A percentile compares a stretch with the other conserved stretches of the same genome.
Evolutionary conservation across 768 basidiomycete species (phyloP).

Genomic region (Phlebiopsis gigantea): DNA sequence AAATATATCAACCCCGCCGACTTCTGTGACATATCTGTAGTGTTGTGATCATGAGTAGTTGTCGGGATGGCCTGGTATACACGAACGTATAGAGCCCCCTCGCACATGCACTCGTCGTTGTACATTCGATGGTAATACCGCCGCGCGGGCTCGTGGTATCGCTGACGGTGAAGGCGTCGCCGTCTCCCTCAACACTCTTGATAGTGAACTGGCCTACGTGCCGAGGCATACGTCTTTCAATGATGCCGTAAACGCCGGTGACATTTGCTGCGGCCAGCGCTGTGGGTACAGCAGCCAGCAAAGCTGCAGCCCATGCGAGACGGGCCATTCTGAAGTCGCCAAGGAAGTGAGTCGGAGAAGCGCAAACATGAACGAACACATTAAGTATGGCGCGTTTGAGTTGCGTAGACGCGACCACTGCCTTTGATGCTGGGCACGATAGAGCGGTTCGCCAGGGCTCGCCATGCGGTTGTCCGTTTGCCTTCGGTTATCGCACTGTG

Average conservation of each 20-base stretch:
- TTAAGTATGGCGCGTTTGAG: too few relatives aligned
- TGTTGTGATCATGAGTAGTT: not conserved
- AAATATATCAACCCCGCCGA: slow-evolving; percentile 36
- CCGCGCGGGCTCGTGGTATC: slow-evolving; percentile 16
- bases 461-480: too few relatives aligned
- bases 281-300: too few relatives aligned
- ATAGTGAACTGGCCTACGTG: slow-evolving; percentile 30
- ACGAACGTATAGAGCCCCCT: slow-evolving; percentile 34
- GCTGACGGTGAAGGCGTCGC: slow-evolving; percentile 30
- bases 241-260: slow-evolving; percentile 12
- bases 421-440: too few relatives aligned
- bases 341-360: too few relatives aligned
- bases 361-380: too few relatives aligned
- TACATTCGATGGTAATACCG: slow-evolving; percentile 29
- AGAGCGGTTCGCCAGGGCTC: too few relatives aligned
- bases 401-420: too few relatives aligned
- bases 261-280: not conserved
- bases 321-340: too few relatives aligned
- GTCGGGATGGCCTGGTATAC: not conserved
- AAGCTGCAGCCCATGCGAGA: too few relatives aligned
- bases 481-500: too few relatives aligned
- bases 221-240: slow-evolving; percentile 30
- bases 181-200: slow-evolving; percentile 18
- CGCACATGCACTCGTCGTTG: slow-evolving; percentile 32
- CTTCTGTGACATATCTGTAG: slow-evolving; percentile 31